Conservation (phyloP, 1,139 yeast genomes). For the Geotrichum reessii region DNA sequence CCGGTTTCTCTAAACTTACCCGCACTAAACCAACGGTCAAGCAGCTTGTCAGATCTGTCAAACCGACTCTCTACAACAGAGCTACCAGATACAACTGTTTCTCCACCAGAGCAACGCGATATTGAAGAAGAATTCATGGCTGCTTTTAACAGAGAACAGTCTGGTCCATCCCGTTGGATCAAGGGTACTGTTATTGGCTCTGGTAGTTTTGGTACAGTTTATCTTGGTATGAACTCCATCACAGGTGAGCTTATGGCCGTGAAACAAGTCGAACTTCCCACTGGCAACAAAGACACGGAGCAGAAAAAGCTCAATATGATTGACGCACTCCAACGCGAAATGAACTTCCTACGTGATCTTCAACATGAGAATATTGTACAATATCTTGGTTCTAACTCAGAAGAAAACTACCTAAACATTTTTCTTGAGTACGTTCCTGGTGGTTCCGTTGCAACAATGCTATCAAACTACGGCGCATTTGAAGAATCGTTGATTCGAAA, state of each 20-base stretch:
- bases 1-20: not conserved
- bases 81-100: not conserved
- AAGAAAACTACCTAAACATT: constrained; percentile 62
- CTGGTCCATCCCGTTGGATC: constrained; percentile 75
- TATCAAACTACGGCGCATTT: constrained; percentile 81
- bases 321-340: constrained; percentile 81
- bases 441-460: constrained; percentile 86
- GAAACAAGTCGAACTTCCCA: constrained; percentile 75
- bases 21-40: constrained; percentile 11
- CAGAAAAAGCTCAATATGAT: constrained; percentile 58
- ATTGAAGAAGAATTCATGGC: constrained; percentile 32
- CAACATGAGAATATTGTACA: constrained; percentile 91
- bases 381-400: constrained; percentile 78
- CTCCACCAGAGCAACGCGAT: constrained; percentile 5
- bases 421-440: constrained; percentile 95
- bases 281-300: constrained; percentile 35
- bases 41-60: constrained; percentile 16
- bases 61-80: constrained; percentile 1
- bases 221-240: constrained; percentile 81
- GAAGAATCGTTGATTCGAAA: constrained; percentile 84
- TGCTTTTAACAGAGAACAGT: constrained; percentile 39
- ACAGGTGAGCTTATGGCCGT: constrained; percentile 98
- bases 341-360: constrained; percentile 67
- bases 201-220: constrained; percentile 92
- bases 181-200: constrained; percentile 91